Percentiles rank a stretch among this genome's conserved stretches.
Evolutionary conservation across 208 protist genomes (phyloP).

Genomic region (Leishmania martiniquensis): DNA sequence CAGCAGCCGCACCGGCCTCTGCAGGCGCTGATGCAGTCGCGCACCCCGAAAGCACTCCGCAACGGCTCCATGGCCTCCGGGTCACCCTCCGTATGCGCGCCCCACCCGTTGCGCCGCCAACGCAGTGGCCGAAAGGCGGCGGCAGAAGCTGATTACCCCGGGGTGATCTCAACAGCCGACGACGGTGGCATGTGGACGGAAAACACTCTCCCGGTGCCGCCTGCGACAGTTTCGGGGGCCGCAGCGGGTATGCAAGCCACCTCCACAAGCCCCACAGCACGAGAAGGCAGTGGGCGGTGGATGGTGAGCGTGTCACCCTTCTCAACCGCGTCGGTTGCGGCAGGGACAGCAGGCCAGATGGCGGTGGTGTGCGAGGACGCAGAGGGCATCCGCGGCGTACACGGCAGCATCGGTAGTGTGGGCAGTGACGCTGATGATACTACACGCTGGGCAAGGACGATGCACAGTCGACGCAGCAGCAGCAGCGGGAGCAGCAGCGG

Average conservation of each 20-base stretch:
- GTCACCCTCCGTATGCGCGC: neutral
- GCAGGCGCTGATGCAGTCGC: neutral
- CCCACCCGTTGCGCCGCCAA: neutral
- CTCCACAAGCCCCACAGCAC: conserved; percentile 1
- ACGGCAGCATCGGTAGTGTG: neutral
- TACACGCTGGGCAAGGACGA: neutral
- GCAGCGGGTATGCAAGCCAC: neutral
- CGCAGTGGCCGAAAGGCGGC: neutral
- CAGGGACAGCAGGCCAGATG: neutral
- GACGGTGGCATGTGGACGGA: neutral
- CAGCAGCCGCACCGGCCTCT: neutral
- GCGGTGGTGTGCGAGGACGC: neutral
- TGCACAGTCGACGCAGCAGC: neutral
- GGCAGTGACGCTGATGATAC: neutral
- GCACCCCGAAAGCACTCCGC: conserved; percentile 5
- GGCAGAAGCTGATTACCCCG: neutral
- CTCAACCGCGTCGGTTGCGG: conserved; percentile 22
- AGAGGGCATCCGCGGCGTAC: neutral
- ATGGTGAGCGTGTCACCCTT: conserved; percentile 37
- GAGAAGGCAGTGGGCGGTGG: conserved; percentile 24
- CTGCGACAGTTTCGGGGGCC: neutral
- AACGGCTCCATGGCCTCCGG: neutral
- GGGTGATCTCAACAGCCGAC: neutral
- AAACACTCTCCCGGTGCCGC: neutral
- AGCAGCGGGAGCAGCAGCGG: neutral